phyloP scores from a whole-genome alignment of 768 basidiomycete species.

The Tubosaeta sp. region DNA sequence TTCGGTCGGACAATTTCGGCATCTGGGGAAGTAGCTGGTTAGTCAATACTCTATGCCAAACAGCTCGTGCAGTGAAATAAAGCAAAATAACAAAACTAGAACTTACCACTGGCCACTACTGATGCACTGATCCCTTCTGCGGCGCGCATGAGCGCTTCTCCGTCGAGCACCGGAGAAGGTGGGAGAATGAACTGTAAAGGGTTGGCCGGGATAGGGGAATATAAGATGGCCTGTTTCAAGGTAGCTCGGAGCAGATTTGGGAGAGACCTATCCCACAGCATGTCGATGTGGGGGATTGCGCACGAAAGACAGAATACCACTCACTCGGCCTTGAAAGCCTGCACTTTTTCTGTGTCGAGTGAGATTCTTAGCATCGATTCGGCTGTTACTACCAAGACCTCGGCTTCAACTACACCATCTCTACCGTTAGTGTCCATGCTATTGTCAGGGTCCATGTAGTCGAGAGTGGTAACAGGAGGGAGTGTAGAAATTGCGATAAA shows the following conservation, averaged over 20 bases:
- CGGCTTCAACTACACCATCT: constrained; percentile 11
- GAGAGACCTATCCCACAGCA: constrained; percentile 48
- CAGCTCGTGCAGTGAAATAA: not conserved
- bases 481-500: constrained; percentile 67
- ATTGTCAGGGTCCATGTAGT: constrained; percentile 13
- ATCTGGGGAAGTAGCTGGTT: constrained; percentile 37
- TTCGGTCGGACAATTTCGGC: constrained; percentile 63
- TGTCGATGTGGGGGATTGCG: not conserved
- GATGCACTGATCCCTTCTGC: constrained; percentile 71
- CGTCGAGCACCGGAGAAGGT: constrained; percentile 60
- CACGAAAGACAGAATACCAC: constrained; percentile 15
- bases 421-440: constrained; percentile 8
- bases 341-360: constrained; percentile 58
- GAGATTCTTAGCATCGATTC: constrained; percentile 64
- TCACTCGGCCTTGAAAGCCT: constrained; percentile 60
- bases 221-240: constrained; percentile 80
- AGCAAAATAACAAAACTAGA: not conserved
- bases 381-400: constrained; percentile 48
- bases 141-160: constrained; percentile 73
- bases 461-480: constrained; percentile 17
- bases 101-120: constrained; percentile 68
- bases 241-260: constrained; percentile 71
- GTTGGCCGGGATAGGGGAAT: constrained; percentile 71
- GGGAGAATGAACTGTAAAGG: constrained; percentile 79
- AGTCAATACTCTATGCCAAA: not conserved